phyloP scores from a whole-genome alignment of 2,329 filamentous ascomycete species.

The Aschersonia sp. region DNA sequence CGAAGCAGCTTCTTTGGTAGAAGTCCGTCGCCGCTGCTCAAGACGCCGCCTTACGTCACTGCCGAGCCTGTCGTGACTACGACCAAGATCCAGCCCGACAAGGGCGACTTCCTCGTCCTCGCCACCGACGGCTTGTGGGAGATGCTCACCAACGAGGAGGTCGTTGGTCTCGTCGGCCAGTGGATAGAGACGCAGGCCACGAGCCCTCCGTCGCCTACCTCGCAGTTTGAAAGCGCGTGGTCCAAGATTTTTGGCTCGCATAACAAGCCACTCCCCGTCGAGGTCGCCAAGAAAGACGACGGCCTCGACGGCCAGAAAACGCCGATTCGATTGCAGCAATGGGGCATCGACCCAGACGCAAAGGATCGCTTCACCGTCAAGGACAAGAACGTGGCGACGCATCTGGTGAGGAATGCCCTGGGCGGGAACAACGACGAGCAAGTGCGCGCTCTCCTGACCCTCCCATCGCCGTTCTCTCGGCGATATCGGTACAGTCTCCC shows the following conservation, averaged over 20 bases:
- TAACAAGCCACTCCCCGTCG: conserved; percentile 55
- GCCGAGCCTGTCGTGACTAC: conserved; percentile 91
- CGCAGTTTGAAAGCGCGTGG: conserved; percentile 59
- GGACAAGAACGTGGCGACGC: conserved; percentile 92
- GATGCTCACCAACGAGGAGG: conserved; percentile 97
- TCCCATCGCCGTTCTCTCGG: conserved; percentile 81
- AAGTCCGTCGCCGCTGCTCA: conserved; percentile 59
- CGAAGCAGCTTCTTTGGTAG: conserved; percentile 80
- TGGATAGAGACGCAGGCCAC: conserved; percentile 73
- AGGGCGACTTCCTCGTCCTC: conserved; percentile 90
- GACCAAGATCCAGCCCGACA: conserved; percentile 76
- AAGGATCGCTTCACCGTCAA: conserved; percentile 81
- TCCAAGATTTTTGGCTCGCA: conserved; percentile 42
- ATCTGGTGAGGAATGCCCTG: conserved; percentile 86
- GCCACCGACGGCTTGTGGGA: conserved; percentile 97
- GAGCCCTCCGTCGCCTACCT: conserved; percentile 18
- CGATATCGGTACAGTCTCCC: conserved; percentile 55
- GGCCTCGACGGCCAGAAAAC: conserved; percentile 57
- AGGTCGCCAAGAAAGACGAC: conserved; percentile 36
- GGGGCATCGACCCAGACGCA: conserved; percentile 62
- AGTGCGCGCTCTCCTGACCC: conserved; percentile 77
- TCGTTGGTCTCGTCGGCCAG: conserved; percentile 87
- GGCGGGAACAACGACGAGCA: conserved; percentile 90
- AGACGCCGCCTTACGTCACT: conserved; percentile 92
- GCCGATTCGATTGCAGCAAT: conserved; percentile 81